Base-by-base conservation (phyloP, 768 basidiomycete genomes). In the Mycena crocata region DNA sequence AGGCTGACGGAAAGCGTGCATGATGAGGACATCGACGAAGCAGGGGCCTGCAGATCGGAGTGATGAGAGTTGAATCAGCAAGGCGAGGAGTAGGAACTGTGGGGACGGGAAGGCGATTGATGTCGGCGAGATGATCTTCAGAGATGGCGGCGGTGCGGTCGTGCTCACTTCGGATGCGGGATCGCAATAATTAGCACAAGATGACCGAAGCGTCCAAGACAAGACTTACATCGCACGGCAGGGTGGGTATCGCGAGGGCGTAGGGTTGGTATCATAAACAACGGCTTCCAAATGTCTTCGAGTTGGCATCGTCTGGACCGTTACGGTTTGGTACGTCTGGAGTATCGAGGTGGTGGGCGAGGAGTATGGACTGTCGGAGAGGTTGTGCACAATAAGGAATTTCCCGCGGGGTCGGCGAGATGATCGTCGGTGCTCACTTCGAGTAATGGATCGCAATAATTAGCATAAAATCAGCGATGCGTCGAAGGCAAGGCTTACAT, bases 51-150 rank as follows among this genome's bases (percentile, higher is more conserved):
- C 78, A 87, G 86, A 80, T 90, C 89, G 74, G 89, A 87, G 81
- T 93, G 90, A 77, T 92, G 92, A 35, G 92, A 91, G 69, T 78
- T 74, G 30, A 84, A 85, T 44, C n/a, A n/a, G n/a, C n/a, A n/a
- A n/a, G 89, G 90, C 2, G 91, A 89, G 61, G 87, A 84, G 80
- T 85, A 90, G 78, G 88, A 88, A 82, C 85, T 87, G 88, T 92
- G 92, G 90, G 85, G 90, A 91, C 59, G 87, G 85, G 78, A 90
- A 90, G 73, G 89, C 86, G 81, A 89, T 89, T 73, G 90, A 89
- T 72, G 89, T 91, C 15, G 90, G 90, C 59, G 89, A 88, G 74
- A 90, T 83, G 82, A 91, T 88, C 71, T 85, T 80, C 21, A 89
- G 82, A 59, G 83, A 86, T 57, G 68, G 68, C 55, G 57, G 62